phyloP scores from a whole-genome alignment of 345 rosid genomes.

The Linum lewisii region DNA sequence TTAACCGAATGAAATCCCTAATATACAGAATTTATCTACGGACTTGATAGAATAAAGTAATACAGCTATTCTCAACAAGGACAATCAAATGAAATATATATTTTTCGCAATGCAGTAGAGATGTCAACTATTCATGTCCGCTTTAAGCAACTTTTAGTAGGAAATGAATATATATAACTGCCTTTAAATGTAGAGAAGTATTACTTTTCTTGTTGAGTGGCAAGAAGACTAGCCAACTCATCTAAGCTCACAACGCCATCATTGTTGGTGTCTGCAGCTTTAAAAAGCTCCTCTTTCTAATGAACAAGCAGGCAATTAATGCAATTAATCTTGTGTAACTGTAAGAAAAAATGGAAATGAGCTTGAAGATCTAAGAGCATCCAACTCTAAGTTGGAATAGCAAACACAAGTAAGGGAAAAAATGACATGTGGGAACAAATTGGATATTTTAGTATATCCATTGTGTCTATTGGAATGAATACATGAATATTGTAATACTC shows the following conservation, averaged over 20 bases:
- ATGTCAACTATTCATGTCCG: not conserved
- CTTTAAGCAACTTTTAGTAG: not conserved
- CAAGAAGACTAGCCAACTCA: constrained; percentile 88
- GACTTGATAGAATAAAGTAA: too few relatives aligned
- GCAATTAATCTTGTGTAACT: constrained; percentile 4
- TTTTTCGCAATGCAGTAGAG: not conserved
- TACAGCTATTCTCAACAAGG: too few relatives aligned
- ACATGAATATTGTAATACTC: too few relatives aligned
- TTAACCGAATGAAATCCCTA: too few relatives aligned
- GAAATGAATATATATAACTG: constrained; percentile 8
- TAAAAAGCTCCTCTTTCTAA: constrained; percentile 89
- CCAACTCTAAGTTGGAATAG: too few relatives aligned
- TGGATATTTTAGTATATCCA: too few relatives aligned
- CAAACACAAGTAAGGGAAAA: too few relatives aligned
- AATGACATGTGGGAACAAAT: too few relatives aligned
- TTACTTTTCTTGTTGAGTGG: constrained; percentile 84
- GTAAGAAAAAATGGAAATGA: not conserved
- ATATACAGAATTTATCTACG: too few relatives aligned
- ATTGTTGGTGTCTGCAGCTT: constrained; percentile 79
- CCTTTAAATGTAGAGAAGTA: constrained; percentile 10
- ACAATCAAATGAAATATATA: too few relatives aligned
- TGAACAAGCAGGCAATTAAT: constrained; percentile 20
- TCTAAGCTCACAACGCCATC: constrained; percentile 86
- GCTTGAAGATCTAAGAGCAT: too few relatives aligned
- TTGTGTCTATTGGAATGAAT: too few relatives aligned